Percentiles rank a stretch among this genome's conserved stretches.
phyloP scores from a whole-genome alignment of 2,329 filamentous ascomycete species.

The Chaetomiaceae sp. region DNA sequence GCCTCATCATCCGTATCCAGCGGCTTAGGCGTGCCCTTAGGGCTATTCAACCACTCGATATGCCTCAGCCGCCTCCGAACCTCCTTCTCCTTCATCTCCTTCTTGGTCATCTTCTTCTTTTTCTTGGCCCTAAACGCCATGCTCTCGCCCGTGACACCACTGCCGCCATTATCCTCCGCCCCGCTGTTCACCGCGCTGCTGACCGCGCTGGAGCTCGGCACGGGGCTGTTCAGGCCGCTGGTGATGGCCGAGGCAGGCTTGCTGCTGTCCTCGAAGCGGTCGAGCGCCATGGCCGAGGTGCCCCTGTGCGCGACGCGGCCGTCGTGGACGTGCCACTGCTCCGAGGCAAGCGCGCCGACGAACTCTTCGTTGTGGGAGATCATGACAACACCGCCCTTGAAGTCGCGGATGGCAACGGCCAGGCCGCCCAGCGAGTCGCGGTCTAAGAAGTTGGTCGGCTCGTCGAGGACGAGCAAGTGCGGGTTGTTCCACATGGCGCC shows the following conservation, averaged over 20 bases:
- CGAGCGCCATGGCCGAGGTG: conserved; percentile 65
- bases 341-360: conserved; percentile 87
- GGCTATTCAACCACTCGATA: conserved; percentile 77
- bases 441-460: conserved; percentile 98
- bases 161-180: conserved; percentile 67
- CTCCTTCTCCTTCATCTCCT: conserved; percentile 91
- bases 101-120: conserved; percentile 99
- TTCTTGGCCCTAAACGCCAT: conserved; percentile 87
- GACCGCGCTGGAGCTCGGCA: conserved; percentile 53
- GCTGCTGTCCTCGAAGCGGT: conserved; percentile 81
- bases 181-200: conserved; percentile 71
- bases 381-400: conserved; percentile 97
- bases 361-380: conserved; percentile 99
- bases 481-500: conserved; percentile 99
- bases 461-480: conserved; percentile 92
- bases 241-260: conserved; percentile 60
- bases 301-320: conserved; percentile 84
- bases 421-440: conserved; percentile 94
- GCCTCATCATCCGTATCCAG: conserved; percentile 73
- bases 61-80: conserved; percentile 81
- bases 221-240: conserved; percentile 53
- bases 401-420: conserved; percentile 95
- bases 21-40: conserved; percentile 77
- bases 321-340: conserved; percentile 92
- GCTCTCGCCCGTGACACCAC: conserved; percentile 34